These are phyloP conservation scores for Apiotrichum montevideense DNA, from an alignment of 1,284 basidiomycete genomes.

Conservation along the genomic window DNA sequence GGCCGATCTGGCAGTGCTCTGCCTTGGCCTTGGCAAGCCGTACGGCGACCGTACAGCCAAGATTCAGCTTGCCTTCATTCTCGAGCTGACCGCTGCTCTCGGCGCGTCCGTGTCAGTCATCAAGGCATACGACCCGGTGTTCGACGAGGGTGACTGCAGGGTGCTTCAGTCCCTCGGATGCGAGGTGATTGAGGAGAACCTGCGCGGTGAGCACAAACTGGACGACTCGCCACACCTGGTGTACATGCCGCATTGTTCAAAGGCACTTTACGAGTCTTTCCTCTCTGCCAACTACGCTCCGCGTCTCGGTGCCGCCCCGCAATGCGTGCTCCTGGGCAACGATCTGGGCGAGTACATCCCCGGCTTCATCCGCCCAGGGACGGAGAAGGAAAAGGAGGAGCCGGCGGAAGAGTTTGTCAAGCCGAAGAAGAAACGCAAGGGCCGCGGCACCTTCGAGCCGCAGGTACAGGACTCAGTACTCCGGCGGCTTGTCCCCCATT, in stretches of 20 bases:
- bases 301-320: constrained; percentile 9
- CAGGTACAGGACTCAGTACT: constrained; percentile 29
- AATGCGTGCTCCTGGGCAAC: constrained; percentile 35
- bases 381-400: background rate
- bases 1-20: constrained; percentile 20
- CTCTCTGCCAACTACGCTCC: constrained; percentile 27
- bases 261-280: constrained; percentile 37
- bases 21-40: constrained; percentile 38
- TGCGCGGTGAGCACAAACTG: constrained; percentile 26
- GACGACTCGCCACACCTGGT: constrained; percentile 24
- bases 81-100: constrained; percentile 10
- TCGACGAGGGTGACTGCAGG: constrained; percentile 29
- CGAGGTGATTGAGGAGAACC: constrained; percentile 26
- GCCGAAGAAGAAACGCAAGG: constrained; percentile 41
- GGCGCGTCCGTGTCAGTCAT: constrained; percentile 15
- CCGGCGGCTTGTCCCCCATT: constrained; percentile 35
- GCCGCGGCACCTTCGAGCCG: constrained; percentile 9
- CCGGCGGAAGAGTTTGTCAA: constrained; percentile 32
- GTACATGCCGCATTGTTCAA: constrained; percentile 41
- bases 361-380: constrained; percentile 15
- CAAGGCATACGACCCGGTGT: constrained; percentile 35
- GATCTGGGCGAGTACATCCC: constrained; percentile 39
- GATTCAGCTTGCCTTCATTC: constrained; percentile 38
- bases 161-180: constrained; percentile 23
- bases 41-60: constrained; percentile 39